Base-by-base conservation (phyloP, 148 eudicot species). In the Heliamphora exappendiculata region DNA sequence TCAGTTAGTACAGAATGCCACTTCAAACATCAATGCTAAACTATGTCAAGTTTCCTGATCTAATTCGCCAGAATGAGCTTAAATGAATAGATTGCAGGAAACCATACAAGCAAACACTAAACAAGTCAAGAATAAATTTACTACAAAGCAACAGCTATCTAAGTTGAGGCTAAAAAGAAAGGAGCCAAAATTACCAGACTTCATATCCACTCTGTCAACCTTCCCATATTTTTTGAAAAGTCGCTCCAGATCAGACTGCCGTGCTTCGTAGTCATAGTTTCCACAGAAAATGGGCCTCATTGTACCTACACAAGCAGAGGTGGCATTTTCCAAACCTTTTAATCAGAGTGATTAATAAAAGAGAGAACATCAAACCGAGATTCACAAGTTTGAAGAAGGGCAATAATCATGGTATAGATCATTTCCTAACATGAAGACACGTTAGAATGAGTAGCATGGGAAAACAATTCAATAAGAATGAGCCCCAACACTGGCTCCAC, bases 251-350 rank as follows among this genome's bases (percentile, higher is more conserved):
- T 88, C 91, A 54, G 88, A 84, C 41, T 86, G 73, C 3, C 87
- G 83, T 22, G 89, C 88, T 45, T 88, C 91, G 75, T 79, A 88
- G 63, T 88, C 91, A 49, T 86, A 83, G 78, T 86, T 88, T 62
- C 89, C 91, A 70, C 91, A 88, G 73, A 88, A 88, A 77, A 88
- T 85, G 13, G 91, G 88, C 82, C 82, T 83, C 91, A 86, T 86
- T 60, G 64, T 75, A 50, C 80, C 82, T 79, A 37, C 51, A 29
- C 45, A 31, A 41, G 13, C 3, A 44, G 42, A 50, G 8, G 51
- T 20, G 51, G 63, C 62, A 19, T 37, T 78, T 33, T 19, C 44
- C 47, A 29, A 45, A 19, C 17, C 58, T 63, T 47, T n/a, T 7
- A 75, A 31, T 33, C 68, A 63, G 20, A 7, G 3, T 5, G 5